These are phyloP conservation scores for Backusella parvicylindrica DNA, from an alignment of 192 early-diverging fungal genomes.

Conservation along the genomic window DNA sequence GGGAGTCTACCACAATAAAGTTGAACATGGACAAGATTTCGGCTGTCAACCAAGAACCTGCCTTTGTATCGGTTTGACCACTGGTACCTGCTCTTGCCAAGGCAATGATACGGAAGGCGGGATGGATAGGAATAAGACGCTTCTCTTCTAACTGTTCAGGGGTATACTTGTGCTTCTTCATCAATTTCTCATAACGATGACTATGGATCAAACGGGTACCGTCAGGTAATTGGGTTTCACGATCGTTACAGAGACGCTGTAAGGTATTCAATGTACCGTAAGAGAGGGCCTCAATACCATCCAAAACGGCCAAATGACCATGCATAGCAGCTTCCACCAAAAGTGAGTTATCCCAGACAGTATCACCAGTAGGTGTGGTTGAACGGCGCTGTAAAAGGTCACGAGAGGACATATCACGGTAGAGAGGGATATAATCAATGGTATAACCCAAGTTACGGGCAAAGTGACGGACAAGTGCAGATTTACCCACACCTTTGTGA, in stretches of 20 bases:
- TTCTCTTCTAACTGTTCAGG: slow-evolving; percentile 39
- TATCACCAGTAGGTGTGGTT: slow-evolving; percentile 68
- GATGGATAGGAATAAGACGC: slow-evolving; percentile 59
- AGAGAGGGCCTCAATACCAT: slow-evolving; percentile 68
- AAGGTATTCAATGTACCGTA: slow-evolving; percentile 67
- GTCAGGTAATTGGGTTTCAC: slow-evolving; percentile 68
- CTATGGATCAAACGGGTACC: slow-evolving; percentile 54
- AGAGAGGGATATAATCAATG: slow-evolving; percentile 69
- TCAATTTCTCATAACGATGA: slow-evolving; percentile 53
- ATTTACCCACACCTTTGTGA: slow-evolving; percentile 70
- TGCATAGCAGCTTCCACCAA: slow-evolving; percentile 70
- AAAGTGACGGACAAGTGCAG: slow-evolving; percentile 59
- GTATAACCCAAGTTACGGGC: slow-evolving; percentile 47
- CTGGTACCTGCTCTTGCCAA: slow-evolving; percentile 51
- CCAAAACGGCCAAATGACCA: slow-evolving; percentile 71
- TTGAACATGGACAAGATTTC: slow-evolving; percentile 72
- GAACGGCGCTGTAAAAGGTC: slow-evolving; percentile 73
- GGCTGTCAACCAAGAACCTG: slow-evolving; percentile 64
- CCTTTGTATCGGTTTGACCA: slow-evolving; percentile 41
- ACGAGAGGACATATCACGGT: slow-evolving; percentile 78
- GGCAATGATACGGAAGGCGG: slow-evolving; percentile 74
- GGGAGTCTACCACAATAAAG: slow-evolving; percentile 60
- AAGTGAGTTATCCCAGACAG: slow-evolving; percentile 71
- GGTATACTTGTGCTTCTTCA: slow-evolving; percentile 43
- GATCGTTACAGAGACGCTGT: slow-evolving; percentile 61